Base-by-base conservation (phyloP, 2,329 filamentous ascomycete species). In the Chaetomium globosum region DNA sequence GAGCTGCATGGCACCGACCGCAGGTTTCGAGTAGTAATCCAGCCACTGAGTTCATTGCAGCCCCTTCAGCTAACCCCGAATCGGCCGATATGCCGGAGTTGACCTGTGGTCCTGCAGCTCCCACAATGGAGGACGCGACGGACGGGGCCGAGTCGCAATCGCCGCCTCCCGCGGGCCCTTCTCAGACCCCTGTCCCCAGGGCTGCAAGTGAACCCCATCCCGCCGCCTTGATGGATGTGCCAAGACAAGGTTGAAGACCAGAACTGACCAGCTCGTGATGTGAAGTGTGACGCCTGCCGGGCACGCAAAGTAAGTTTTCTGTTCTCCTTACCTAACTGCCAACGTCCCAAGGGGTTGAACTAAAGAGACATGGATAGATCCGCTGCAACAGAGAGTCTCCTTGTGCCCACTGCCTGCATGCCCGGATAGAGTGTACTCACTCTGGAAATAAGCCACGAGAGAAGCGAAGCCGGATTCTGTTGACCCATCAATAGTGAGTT, bases 401-500 rank as follows among this genome's bases (percentile, higher is more conserved):
- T 1, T 78, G 77, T 43, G 74, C 76, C 43, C 76, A 78, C 60
- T 78, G 77, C 54, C 51, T 74, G 1, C 73, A 76, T 56, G 75
- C 75, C 65, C 77, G 77, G 67, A 77, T 78, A 21, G 71, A 74
- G n/a, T 78, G 77, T 51, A 75, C 73, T 23, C 75, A 78, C 54
- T 69, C 71, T 8, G 74, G 74, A 48, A 65, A 68, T 53, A 72
- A 71, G 19, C 74, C 75, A 43, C 77, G 74, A 28, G 77, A 78
- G 67, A 77, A 77, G 65, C 73, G 77, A 49, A 74, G 75, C 2
- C 72, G 77, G 21, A 76, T 78, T 33, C 74, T 78, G 31, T 65
- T 78, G 46, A 77, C 75, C 55, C 73, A 76, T 51, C 76, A 78
- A 66, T 78, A 78, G 77, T 78, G 69, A 69, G 77, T 71, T n/a